Conservation (phyloP, 495 filamentous ascomycete species). For the Apiosordaria backusii region DNA sequence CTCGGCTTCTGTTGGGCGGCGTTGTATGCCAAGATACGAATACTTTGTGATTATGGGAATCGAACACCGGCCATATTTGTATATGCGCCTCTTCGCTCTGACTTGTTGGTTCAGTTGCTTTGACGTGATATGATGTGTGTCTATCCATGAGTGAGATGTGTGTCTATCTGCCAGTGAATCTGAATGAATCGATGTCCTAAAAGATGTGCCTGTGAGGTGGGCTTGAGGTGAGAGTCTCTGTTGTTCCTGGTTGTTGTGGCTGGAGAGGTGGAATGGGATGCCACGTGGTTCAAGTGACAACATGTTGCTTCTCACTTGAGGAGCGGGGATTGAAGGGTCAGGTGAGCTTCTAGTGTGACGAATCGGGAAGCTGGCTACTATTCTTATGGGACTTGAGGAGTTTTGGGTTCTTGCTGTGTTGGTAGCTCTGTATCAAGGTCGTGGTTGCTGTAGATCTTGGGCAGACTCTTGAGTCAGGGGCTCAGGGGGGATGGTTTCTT, state of each 20-base stretch:
- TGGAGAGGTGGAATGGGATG: constrained; percentile 11
- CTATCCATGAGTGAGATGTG: background rate
- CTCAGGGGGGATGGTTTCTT: too few species aligned
- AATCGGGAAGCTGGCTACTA: too few species aligned
- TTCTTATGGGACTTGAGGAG: too few species aligned
- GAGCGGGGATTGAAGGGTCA: background rate
- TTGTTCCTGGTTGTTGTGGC: background rate
- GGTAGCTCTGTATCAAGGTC: too few species aligned
- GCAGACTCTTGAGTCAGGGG: too few species aligned
- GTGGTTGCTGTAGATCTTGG: too few species aligned
- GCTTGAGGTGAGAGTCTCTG: background rate
- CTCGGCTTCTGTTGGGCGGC: background rate
- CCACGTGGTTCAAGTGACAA: constrained; percentile 13
- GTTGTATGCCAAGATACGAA: background rate
- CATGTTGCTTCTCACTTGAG: background rate
- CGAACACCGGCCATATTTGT: background rate
- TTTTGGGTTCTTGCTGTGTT: too few species aligned
- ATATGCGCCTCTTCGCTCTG: background rate
- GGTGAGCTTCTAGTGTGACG: background rate
- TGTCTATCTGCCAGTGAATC: background rate
- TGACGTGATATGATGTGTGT: background rate
- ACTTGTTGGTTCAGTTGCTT: background rate
- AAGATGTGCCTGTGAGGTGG: background rate
- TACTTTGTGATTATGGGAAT: background rate
- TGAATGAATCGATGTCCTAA: background rate